These are phyloP conservation scores for Coelastrella sp. DNA, from an alignment of 139 green algal genomes.

Conservation along the genomic window DNA sequence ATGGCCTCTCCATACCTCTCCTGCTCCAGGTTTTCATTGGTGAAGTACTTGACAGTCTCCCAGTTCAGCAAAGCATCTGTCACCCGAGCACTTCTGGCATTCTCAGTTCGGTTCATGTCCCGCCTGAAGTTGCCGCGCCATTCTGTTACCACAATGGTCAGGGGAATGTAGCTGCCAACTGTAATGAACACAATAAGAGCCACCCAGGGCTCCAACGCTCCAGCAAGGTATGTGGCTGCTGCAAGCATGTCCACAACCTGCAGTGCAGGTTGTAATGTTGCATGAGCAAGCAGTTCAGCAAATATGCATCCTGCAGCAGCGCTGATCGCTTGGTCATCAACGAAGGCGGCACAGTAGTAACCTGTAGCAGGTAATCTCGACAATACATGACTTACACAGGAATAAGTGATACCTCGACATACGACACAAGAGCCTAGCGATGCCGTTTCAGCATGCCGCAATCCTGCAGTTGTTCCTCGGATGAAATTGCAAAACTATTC, in stretches of 20 bases:
- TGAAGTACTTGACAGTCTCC: slow-evolving; percentile 79
- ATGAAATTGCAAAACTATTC: no score
- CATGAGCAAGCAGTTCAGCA: no score
- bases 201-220: slow-evolving; percentile 78
- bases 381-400: no score
- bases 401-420: no score
- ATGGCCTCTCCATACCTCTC: slow-evolving; percentile 74
- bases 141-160: slow-evolving; percentile 90
- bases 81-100: slow-evolving; percentile 73
- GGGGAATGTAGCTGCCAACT: slow-evolving; percentile 87
- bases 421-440: no score
- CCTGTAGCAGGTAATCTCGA: no score
- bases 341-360: no score
- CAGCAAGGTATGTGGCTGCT: slow-evolving; percentile 80
- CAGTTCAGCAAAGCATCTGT: slow-evolving; percentile 94
- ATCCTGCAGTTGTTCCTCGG: no score
- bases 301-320: no score
- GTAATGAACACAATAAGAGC: slow-evolving; percentile 87
- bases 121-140: slow-evolving; percentile 72
- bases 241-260: slow-evolving; percentile 83
- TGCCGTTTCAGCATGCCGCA: no score
- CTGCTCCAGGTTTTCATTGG: slow-evolving; percentile 79
- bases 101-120: slow-evolving; percentile 60
- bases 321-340: no score
- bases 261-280: no score